Base-by-base conservation (phyloP, 176 grass and related monocot species). In the Saccharum spontaneum region DNA sequence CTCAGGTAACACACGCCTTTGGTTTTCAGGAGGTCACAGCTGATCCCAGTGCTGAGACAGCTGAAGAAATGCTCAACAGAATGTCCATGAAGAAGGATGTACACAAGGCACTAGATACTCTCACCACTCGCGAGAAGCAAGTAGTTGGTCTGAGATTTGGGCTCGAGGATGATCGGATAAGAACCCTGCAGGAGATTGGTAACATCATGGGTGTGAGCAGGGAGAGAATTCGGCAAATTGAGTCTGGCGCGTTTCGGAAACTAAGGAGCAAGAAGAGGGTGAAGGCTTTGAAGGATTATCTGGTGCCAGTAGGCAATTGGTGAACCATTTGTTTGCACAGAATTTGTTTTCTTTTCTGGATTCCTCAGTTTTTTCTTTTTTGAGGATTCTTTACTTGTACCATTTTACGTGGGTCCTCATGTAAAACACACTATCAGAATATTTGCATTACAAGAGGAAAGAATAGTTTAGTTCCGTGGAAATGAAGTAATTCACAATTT, bases 141-240 rank as follows among this genome's bases (percentile, higher is more conserved):
- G 91, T 98, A 15, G 48, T 98, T 7, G 85, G 73, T 59, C 87
- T 90, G 75, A 90, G 96, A 48, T 98, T 89, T 76, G 96, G 96
- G 38, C 84, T 95, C 1, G 86, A 92, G 6, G 89, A 94, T 77
- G 89, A 90, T 52, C 84, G 91, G 84, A 88, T 88, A 80, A 90
- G 87, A 79, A 98, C 96, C 43, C 81, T 98, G 76, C 93, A 95
- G 76, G 96, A 98, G 88, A 95, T 98, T 8, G 93, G 96, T 36
- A 92, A 92, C 66, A 72, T 87, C 22, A 85, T 98, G 88, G 80
- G 87, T 44, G 90, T 95, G 71, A 98, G 93, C 78, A 88, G 96
- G 87, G 96, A 98, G 78, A 90, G 93, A 76, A 88, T 98, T 78
- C 79, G 96, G 70, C 96, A 98, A 59, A 94, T 98, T 0, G 93